These are phyloP conservation scores for Sporothrix sp. DNA, from an alignment of 2,329 filamentous ascomycete genomes.

Conservation along the genomic window DNA sequence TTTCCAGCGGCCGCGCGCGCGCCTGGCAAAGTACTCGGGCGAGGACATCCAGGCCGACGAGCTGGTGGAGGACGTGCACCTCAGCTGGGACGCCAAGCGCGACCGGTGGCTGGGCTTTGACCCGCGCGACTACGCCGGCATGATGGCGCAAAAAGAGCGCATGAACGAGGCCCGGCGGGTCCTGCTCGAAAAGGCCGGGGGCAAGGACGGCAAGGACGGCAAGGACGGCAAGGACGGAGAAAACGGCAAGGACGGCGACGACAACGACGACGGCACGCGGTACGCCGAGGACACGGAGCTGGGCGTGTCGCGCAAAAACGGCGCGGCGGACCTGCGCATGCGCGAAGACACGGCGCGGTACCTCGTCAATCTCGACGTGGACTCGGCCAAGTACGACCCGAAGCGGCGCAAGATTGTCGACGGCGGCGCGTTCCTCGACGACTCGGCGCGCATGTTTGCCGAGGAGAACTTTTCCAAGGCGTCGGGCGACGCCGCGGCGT, in stretches of 20 bases:
- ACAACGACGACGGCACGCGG: conserved; percentile 11
- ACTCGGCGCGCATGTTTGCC: conserved; percentile 71
- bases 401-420: conserved; percentile 91
- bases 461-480: conserved; percentile 87
- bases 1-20: conserved; percentile 75
- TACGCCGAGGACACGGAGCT: conserved; percentile 97
- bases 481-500: conserved; percentile 85
- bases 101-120: conserved; percentile 99
- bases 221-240: neutral
- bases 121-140: conserved; percentile 68
- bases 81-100: conserved; percentile 95
- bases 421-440: conserved; percentile 68
- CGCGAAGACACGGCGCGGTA: conserved; percentile 98
- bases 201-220: conserved; percentile 47
- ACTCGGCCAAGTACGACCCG: conserved; percentile 95
- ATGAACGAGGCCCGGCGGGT: conserved; percentile 64
- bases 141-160: conserved; percentile 84
- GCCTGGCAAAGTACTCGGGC: conserved; percentile 85
- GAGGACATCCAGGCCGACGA: conserved; percentile 92
- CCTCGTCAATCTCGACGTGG: conserved; percentile 83
- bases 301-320: conserved; percentile 84
- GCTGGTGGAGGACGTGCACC: conserved; percentile 68
- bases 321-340: conserved; percentile 80
- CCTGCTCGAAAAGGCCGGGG: conserved; percentile 41
- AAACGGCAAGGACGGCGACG: neutral